Conservation (phyloP, 768 basidiomycete genomes). For the Amanita polypyramis region DNA sequence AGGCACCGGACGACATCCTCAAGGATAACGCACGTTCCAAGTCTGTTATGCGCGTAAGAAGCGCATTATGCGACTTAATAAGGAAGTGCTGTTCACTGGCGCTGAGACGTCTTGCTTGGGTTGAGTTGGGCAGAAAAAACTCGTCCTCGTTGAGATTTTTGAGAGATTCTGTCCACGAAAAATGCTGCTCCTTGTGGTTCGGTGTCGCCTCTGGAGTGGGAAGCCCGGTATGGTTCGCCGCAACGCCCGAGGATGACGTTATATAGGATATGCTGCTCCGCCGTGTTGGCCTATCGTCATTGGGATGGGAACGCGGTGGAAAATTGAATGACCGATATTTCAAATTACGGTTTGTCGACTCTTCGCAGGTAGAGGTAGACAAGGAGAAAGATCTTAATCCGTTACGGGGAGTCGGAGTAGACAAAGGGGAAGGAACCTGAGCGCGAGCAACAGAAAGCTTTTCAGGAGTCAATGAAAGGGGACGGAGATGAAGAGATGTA, state of each 20-base stretch:
- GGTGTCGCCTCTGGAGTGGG: constrained; percentile 75
- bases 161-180: constrained; percentile 22
- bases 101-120: constrained; percentile 44
- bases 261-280: constrained; percentile 76
- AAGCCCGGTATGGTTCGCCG: constrained; percentile 29
- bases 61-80: constrained; percentile 73
- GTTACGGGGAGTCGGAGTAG: constrained; percentile 37
- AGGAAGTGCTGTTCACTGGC: constrained; percentile 78
- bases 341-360: constrained; percentile 15
- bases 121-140: constrained; percentile 29
- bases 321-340: constrained; percentile 26
- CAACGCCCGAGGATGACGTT: constrained; percentile 26
- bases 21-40: constrained; percentile 59
- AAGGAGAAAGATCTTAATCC: constrained; percentile 47
- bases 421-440: constrained; percentile 41
- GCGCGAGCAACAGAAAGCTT: constrained; percentile 24
- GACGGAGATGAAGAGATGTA: constrained; percentile 55
- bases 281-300: constrained; percentile 26
- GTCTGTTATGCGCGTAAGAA: constrained; percentile 74
- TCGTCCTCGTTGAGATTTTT: constrained; percentile 30
- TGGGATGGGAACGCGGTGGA: constrained; percentile 19
- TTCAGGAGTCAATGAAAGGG: constrained; percentile 58
- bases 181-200: constrained; percentile 31
- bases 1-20: constrained; percentile 25
- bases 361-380: constrained; percentile 19